Conservation (phyloP, 495 filamentous ascomycete species). For the Lophiostoma macrostomum region DNA sequence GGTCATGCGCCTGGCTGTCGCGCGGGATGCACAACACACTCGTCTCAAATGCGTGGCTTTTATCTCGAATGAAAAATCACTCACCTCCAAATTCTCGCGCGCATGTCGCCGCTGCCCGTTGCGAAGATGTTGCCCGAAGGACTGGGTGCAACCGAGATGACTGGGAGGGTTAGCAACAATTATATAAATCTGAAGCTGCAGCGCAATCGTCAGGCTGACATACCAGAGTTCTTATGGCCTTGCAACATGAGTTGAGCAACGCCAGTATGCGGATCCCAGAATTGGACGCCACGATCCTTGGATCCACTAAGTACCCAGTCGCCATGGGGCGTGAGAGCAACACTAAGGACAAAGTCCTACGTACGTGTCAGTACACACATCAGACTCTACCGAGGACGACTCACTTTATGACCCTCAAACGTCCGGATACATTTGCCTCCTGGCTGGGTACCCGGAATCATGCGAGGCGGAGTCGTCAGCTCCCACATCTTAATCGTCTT, state of each 20-base stretch:
- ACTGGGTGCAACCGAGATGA: constrained; percentile 47
- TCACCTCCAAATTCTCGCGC: constrained; percentile 45
- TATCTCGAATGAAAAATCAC: constrained; percentile 3
- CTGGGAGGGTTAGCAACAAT: constrained; percentile 19
- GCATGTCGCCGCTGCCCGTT: constrained; percentile 45
- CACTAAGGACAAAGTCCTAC: constrained; percentile 45
- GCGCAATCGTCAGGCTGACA: neutral
- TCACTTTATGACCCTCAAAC: constrained; percentile 46
- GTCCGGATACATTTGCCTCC: constrained; percentile 42
- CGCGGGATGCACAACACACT: neutral
- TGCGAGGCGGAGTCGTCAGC: constrained; percentile 32
- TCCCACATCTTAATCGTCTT: constrained; percentile 50
- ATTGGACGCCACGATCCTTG: constrained; percentile 47
- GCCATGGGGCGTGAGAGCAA: constrained; percentile 43
- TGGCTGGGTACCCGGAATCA: constrained; percentile 31
- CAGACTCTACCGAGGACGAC: neutral
- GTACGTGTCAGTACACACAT: neutral
- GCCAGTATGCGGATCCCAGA: constrained; percentile 46
- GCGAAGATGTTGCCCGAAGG: constrained; percentile 42
- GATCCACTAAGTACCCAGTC: constrained; percentile 43
- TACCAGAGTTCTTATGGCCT: constrained; percentile 47
- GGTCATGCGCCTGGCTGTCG: neutral
- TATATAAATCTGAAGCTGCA: too few species aligned
- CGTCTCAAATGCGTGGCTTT: neutral
- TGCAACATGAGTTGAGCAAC: constrained; percentile 45